phyloP scores from a whole-genome alignment of 148 eudicot genomes.

The Amaranthus palmeri region DNA sequence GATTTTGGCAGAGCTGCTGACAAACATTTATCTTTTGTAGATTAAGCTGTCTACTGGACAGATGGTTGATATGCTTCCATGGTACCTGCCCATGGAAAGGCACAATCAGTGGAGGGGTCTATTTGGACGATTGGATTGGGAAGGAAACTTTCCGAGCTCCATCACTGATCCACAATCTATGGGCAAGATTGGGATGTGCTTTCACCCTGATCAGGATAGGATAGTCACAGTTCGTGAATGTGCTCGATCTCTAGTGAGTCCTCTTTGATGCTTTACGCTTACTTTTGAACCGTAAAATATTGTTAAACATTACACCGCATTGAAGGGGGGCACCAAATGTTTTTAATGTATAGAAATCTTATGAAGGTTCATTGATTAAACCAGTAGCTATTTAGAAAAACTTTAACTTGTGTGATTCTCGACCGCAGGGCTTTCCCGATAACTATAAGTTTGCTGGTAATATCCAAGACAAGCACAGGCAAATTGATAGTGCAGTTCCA shows the following conservation, averaged over 20 bases:
- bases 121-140: constrained; percentile 97
- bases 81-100: constrained; percentile 94
- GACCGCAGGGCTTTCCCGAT: constrained; percentile 81
- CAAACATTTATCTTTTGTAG: constrained; percentile 29
- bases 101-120: constrained; percentile 98
- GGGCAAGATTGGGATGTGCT: constrained; percentile 99
- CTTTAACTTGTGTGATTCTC: not conserved
- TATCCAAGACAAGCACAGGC: constrained; percentile 74
- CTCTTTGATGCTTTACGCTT: not conserved
- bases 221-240: constrained; percentile 94
- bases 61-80: constrained; percentile 87
- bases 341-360: too few species aligned
- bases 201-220: constrained; percentile 95
- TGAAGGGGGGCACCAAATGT: too few species aligned
- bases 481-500: constrained; percentile 94
- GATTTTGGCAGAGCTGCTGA: too few species aligned
- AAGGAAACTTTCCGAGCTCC: constrained; percentile 94
- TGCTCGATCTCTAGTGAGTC: constrained; percentile 88
- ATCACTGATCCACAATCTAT: constrained; percentile 95
- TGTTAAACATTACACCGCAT: too few species aligned
- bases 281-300: too few species aligned
- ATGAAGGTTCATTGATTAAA: too few species aligned
- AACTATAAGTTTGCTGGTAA: constrained; percentile 75
- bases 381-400: too few species aligned
- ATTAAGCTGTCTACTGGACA: constrained; percentile 76